Conservation (phyloP, 495 filamentous ascomycete species). For the Ramalina peruviana region DNA sequence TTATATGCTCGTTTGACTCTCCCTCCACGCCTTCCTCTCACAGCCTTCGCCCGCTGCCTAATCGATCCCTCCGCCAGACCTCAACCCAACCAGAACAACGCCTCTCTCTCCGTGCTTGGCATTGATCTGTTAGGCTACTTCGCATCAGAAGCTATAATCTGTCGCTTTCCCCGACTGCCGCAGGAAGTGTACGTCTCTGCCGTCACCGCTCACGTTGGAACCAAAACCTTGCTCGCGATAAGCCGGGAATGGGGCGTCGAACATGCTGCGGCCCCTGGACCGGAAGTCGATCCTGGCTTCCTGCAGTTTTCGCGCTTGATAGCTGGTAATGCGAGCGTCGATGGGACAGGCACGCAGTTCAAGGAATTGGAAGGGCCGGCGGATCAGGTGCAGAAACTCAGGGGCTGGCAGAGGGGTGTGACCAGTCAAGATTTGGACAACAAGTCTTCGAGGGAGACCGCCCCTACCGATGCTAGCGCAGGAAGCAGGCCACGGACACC, state of each 20-base stretch:
- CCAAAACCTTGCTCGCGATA: slow-evolving; percentile 52
- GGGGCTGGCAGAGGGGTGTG: slow-evolving; percentile 54
- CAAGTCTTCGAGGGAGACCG: slow-evolving; percentile 22
- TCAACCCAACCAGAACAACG: slow-evolving; percentile 64
- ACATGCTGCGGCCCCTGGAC: slow-evolving; percentile 62
- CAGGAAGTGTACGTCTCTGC: slow-evolving; percentile 69
- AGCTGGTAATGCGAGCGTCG: slow-evolving; percentile 38
- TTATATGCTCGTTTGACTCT: slow-evolving; percentile 84
- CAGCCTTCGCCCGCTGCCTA: slow-evolving; percentile 74
- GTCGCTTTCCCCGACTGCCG: slow-evolving; percentile 78
- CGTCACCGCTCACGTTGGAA: slow-evolving; percentile 67
- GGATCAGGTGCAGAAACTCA: slow-evolving; percentile 13
- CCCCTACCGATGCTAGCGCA: slow-evolving; percentile 73
- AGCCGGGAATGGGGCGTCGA: slow-evolving; percentile 84
- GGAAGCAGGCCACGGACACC: slow-evolving; percentile 30
- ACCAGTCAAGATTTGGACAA: slow-evolving; percentile 32
- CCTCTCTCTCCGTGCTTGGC: slow-evolving; percentile 67
- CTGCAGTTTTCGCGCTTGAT: slow-evolving; percentile 59
- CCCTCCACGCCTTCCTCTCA: slow-evolving; percentile 63
- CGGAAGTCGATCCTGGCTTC: slow-evolving; percentile 85
- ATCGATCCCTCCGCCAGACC: slow-evolving; percentile 73
- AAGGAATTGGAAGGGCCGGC: slow-evolving; percentile 22
- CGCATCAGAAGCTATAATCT: slow-evolving; percentile 72
- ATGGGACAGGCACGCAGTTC: slow-evolving; percentile 22
- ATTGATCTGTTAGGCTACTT: slow-evolving; percentile 73